Conservation (phyloP, 1,284 basidiomycete species). For the Cystobasidium sp. region DNA sequence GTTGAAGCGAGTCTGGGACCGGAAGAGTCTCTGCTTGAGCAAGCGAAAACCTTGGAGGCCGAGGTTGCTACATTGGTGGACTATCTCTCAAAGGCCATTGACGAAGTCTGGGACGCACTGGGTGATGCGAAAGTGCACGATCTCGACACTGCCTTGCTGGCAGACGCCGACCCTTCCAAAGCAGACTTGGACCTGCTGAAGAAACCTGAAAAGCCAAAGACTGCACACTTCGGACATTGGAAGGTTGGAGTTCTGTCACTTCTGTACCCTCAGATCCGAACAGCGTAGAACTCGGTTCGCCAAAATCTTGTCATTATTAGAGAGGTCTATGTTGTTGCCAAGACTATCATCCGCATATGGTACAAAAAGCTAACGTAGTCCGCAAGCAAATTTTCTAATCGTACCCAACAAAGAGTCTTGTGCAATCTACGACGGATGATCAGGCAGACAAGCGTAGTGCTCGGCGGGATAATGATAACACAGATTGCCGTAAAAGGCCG, state of each 20-base stretch:
- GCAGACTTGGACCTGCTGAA: constrained; percentile 31
- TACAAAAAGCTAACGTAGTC: no score
- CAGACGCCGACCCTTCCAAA: constrained; percentile 32
- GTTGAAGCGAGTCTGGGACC: background rate
- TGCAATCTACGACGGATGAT: no score
- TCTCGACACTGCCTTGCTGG: constrained; percentile 36
- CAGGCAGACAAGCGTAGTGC: no score
- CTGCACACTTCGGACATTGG: constrained; percentile 33
- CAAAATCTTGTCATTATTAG: background rate
- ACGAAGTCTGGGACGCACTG: constrained; percentile 29
- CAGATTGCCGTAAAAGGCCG: no score
- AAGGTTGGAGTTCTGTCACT: constrained; percentile 19
- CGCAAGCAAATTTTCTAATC: no score
- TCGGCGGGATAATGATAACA: no score
- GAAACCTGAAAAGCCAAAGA: constrained; percentile 32
- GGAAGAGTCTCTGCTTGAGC: constrained; percentile 2
- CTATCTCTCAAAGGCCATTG: constrained; percentile 7
- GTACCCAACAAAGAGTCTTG: no score
- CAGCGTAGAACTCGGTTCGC: background rate
- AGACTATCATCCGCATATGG: background rate
- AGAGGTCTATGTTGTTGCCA: background rate
- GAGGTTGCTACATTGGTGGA: constrained; percentile 5
- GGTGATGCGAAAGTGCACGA: constrained; percentile 41
- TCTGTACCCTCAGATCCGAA: background rate
- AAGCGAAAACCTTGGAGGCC: constrained; percentile 16